A percentile compares a stretch with the other conserved stretches of the same genome.
Evolutionary conservation across 306 rosid species (phyloP).

Genomic region (Fragaria iinumae): DNA sequence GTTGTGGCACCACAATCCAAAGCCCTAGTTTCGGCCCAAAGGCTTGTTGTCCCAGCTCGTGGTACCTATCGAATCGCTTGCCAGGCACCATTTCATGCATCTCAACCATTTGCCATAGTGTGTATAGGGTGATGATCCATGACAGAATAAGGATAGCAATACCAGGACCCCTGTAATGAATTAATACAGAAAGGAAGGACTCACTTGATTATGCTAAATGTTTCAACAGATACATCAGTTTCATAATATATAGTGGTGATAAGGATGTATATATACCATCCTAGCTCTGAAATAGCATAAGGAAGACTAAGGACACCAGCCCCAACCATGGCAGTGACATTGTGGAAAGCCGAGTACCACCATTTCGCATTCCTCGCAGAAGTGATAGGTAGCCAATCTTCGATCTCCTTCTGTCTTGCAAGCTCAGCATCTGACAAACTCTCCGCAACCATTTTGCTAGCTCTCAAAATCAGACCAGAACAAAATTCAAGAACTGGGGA

Average conservation of each 20-base stretch:
- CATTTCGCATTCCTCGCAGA: conserved; percentile 78
- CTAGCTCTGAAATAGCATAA: conserved; percentile 72
- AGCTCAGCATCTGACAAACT: background rate
- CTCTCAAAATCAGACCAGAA: background rate
- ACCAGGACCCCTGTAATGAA: conserved; percentile 64
- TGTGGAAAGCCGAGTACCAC: conserved; percentile 94
- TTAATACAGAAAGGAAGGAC: background rate
- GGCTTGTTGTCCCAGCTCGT: conserved; percentile 78
- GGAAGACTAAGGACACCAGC: conserved; percentile 95
- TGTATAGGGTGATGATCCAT: conserved; percentile 76
- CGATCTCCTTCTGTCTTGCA: conserved; percentile 33
- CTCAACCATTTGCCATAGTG: conserved; percentile 89
- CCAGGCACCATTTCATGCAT: conserved; percentile 96
- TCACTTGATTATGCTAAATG: background rate
- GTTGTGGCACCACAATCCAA: conserved; percentile 73
- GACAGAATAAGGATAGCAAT: conserved; percentile 38
- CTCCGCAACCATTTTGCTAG: conserved; percentile 4
- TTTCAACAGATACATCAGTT: too few species aligned
- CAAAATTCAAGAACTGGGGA: background rate
- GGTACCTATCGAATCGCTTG: conserved; percentile 72
- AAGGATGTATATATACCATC: conserved; percentile 34
- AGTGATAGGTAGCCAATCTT: conserved; percentile 89
- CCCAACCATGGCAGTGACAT: conserved; percentile 93
- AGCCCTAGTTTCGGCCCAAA: conserved; percentile 78
- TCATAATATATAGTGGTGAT: too few species aligned